phyloP scores from a whole-genome alignment of 164 flowering plant species.

The Amborella trichopoda region DNA sequence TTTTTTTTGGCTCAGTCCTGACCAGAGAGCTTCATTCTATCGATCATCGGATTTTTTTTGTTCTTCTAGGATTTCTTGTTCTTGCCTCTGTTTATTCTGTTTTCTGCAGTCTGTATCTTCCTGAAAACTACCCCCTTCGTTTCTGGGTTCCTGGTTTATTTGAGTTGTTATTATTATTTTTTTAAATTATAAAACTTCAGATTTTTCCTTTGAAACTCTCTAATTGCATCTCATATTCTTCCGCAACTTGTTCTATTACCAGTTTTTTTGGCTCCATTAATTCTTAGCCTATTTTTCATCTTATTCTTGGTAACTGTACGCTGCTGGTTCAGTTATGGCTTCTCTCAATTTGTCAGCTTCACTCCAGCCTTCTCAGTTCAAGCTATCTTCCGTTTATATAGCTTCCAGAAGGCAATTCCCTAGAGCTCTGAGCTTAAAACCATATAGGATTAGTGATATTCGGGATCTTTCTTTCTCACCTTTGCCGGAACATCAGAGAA shows the following conservation, averaged over 20 bases:
- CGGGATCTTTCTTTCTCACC: conserved; percentile 18
- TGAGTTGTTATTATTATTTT: not conserved
- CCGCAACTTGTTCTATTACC: no score
- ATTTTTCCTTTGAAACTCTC: not conserved
- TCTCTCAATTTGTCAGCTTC: conserved; percentile 12
- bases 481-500: conserved; percentile 7
- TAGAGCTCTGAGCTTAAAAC: conserved; percentile 5
- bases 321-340: no score
- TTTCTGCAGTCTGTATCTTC: not conserved
- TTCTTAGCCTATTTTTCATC: no score
- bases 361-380: conserved; percentile 6
- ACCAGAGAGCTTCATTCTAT: not conserved
- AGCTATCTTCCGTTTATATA: conserved; percentile 19
- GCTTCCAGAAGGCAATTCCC: conserved; percentile 7
- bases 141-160: not conserved
- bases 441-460: conserved; percentile 8
- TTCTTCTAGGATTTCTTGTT: not conserved
- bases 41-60: not conserved
- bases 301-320: no score
- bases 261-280: no score
- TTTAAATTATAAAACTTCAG: not conserved
- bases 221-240: no score
- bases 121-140: not conserved
- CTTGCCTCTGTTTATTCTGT: not conserved
- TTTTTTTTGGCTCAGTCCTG: not conserved